Evolutionary conservation across 768 basidiomycete species (phyloP), one percentile per base, ranked within the genome.

Genomic region (Lactarius indigo): DNA sequence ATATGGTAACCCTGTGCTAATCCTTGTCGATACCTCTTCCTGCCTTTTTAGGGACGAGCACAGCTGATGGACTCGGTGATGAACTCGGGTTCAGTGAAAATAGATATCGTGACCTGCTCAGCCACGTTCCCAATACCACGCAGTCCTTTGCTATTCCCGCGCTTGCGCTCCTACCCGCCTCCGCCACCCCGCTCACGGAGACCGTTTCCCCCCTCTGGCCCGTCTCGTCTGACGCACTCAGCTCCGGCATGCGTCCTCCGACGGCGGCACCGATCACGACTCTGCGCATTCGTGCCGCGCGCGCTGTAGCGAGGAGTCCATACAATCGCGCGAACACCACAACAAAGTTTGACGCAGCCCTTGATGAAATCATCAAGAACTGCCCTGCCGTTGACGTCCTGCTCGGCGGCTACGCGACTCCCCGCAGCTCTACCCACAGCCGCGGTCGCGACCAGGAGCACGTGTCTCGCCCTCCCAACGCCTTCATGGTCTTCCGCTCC

Each of bases 401-500:
- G n/a, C 56, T 70, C 70, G 67, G 63, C 59, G 70, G 74, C 56
- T 69, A 73, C 3, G 73, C 74, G 59, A 33, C 69, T 2, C 74
- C 74, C 26, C 76, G 77, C 35, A 74, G 78, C n/a, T 78, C 82
- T n/a, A 63, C 68, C 9, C 82, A 82, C 63, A 75, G 74, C 0
- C 78, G 79, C 64, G 79, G 77, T 69, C 77, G 76, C 72, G 76
- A 74, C 72, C 76, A 73, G 12, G 80, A 79, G 41, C 87, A 87
- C 73, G 84, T 93, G 42, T 87, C 86, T 37, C 87, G 92, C 17
- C 93, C 93, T 1, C 83, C 89, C 63, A 96, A 95, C 73, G 88
- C 92, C 12, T 96, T 94, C 81, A 92, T 94, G 77, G 79, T 93
- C 66, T 94, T 85, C 74, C 87, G 92, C 47, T 91, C 87, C 23